Evolutionary conservation across 306 rosid genomes (phyloP).

Genomic region (Heteromeles arbutifolia): DNA sequence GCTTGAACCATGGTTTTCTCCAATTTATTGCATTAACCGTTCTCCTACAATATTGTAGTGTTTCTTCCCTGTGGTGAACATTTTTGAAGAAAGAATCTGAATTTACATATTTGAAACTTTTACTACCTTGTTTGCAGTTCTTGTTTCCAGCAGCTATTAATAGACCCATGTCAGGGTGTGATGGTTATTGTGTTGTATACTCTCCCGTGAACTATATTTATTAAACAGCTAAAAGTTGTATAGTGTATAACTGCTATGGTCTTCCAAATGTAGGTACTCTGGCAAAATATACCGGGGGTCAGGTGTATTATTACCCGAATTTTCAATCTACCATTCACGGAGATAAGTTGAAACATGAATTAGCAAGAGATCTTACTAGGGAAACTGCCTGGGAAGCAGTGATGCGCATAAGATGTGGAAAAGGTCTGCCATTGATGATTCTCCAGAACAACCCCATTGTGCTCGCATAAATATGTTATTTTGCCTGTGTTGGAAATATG

Average conservation of each 20-base stretch:
- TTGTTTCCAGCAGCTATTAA: neutral
- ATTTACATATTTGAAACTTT: neutral
- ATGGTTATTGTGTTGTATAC: neutral
- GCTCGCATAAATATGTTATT: neutral
- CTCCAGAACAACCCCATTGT: neutral
- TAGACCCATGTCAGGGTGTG: neutral
- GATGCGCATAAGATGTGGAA: slow-evolving; percentile 93
- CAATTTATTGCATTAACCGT: neutral
- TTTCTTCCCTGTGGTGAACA: neutral
- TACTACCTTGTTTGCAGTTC: neutral
- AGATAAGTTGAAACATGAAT: slow-evolving; percentile 82
- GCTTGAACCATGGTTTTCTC: neutral
- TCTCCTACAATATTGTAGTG: neutral
- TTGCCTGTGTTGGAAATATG: slow-evolving; percentile 1
- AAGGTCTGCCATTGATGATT: slow-evolving; percentile 50
- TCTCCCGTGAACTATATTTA: neutral
- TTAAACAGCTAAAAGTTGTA: neutral
- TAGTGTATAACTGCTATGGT: neutral
- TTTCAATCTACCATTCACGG: slow-evolving; percentile 82
- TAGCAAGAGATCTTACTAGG: slow-evolving; percentile 89
- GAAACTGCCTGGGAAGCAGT: slow-evolving; percentile 99
- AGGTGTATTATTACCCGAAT: slow-evolving; percentile 78
- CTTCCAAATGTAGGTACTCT: slow-evolving; percentile 64
- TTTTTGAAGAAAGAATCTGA: neutral
- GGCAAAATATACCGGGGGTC: slow-evolving; percentile 97